These are phyloP conservation scores for Rhipidocladum racemiflorum DNA, from an alignment of 176 grass and related monocot genomes.

Conservation along the genomic window DNA sequence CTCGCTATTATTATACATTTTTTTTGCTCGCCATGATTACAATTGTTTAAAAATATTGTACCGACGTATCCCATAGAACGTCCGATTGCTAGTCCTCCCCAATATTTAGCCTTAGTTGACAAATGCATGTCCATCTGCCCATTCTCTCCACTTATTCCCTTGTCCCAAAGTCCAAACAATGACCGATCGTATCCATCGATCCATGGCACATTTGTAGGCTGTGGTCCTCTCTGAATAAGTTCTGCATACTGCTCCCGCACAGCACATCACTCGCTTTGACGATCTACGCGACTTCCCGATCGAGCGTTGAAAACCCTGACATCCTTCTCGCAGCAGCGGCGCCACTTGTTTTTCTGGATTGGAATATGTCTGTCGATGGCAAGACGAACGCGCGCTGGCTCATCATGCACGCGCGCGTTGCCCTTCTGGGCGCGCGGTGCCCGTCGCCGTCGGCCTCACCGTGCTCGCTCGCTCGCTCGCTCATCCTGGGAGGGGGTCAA, in stretches of 20 bases:
- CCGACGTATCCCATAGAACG: too few species aligned
- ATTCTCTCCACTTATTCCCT: neutral
- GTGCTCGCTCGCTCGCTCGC: neutral
- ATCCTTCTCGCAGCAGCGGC: neutral
- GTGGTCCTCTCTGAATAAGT: neutral
- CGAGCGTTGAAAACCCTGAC: neutral
- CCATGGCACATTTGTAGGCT: neutral
- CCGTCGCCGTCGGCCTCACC: neutral
- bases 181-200: too few species aligned
- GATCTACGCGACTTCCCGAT: neutral
- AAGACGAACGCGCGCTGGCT: neutral
- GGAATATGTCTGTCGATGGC: neutral
- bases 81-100: too few species aligned
- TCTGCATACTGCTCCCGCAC: neutral
- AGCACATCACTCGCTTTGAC: conserved; percentile 7
- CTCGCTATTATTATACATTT: too few species aligned
- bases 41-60: too few species aligned
- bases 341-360: neutral
- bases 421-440: too few species aligned
- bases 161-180: neutral
- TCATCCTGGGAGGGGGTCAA: neutral
- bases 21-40: too few species aligned
- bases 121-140: neutral
- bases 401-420: neutral
- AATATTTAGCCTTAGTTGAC: neutral